Base-by-base conservation (phyloP, 805 yeast species). In the Ogataea populi-albae region DNA sequence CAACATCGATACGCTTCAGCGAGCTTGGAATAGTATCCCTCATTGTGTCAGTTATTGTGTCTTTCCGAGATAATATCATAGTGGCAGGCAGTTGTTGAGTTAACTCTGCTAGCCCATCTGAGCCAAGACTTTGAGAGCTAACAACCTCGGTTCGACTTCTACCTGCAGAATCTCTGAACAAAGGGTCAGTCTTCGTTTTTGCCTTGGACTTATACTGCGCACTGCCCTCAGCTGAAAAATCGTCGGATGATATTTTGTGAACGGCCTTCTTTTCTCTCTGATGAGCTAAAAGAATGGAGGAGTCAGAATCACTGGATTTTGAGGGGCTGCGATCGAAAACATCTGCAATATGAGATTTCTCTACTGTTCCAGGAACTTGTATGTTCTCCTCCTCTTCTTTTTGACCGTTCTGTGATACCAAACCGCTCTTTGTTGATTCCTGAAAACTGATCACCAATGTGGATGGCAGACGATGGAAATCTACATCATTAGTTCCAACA, bases 341-440 rank as follows among this genome's bases (percentile, higher is more conserved):
- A 4, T 30, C 33, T 2, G 24, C 34, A 5, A 30, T 15, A 2
- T 43, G 32, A 4, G 42, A 34, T 22, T 37, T 46, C 23, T 50
- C 51, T 5, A 41, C 34, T 1, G 54, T 48, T 6, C 52, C 56
- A 4, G 54, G 54, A 17, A 51, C 54, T 30, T 49, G 54, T 7
- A 51, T 35, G n/a, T 40, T 46, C 9, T 35, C 38, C 8, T 32
- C 33, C 10, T 17, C 18, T 7, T 8, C 8, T 7, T 17, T 27
- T 6, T 8, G 31, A 14, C 17, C 21, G 22, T 31, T 30, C 30
- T 38, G 35, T 6, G 17, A 10, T 9, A 21, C 15, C 17, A 14
- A 10, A 15, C 17, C 30, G 8, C 6, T 11, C 12, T 27, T 27
- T 8, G 8, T 8, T 15, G 30, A 16, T 7, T 17, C 30, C 17